These are phyloP conservation scores for Malbranchea zuffiana DNA, from an alignment of 2,329 filamentous ascomycete species.

Conservation along the genomic window DNA sequence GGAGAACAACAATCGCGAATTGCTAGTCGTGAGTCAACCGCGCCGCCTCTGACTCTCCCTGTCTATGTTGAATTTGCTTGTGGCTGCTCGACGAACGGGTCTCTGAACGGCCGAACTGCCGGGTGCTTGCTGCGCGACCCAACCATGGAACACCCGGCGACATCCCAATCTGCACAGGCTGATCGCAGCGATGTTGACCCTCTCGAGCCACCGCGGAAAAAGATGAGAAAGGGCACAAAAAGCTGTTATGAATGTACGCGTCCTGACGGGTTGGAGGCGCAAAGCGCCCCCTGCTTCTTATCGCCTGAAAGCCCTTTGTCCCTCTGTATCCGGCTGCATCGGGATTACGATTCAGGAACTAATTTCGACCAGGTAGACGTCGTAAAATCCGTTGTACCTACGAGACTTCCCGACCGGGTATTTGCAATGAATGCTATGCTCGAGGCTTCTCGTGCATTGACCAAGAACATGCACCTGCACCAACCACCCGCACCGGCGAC, in stretches of 20 bases:
- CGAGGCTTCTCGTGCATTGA: constrained; percentile 31
- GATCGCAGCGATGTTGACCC: neutral
- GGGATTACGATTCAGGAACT: neutral
- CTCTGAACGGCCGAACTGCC: no score
- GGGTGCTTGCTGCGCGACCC: no score
- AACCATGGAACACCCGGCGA: no score
- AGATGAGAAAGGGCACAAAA: constrained; percentile 35
- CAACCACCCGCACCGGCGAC: constrained; percentile 15
- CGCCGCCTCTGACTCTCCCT: no score
- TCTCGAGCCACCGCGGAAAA: constrained; percentile 29
- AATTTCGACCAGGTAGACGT: constrained; percentile 25
- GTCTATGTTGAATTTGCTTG: no score
- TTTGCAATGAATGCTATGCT: constrained; percentile 33
- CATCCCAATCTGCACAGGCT: neutral
- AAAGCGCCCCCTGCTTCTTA: no score
- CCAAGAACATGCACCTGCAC: constrained; percentile 28
- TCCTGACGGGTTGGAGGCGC: no score
- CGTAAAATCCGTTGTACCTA: constrained; percentile 37
- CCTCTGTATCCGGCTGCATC: no score
- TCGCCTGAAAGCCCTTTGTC: no score
- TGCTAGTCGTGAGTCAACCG: no score
- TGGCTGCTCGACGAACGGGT: no score
- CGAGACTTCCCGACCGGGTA: constrained; percentile 21
- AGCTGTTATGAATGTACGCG: constrained; percentile 34
- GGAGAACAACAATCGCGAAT: no score